Evolutionary conservation across 2,329 filamentous ascomycete genomes (phyloP), one percentile per base, ranked within the genome.

Genomic region (Albophoma yamanashiensis): DNA sequence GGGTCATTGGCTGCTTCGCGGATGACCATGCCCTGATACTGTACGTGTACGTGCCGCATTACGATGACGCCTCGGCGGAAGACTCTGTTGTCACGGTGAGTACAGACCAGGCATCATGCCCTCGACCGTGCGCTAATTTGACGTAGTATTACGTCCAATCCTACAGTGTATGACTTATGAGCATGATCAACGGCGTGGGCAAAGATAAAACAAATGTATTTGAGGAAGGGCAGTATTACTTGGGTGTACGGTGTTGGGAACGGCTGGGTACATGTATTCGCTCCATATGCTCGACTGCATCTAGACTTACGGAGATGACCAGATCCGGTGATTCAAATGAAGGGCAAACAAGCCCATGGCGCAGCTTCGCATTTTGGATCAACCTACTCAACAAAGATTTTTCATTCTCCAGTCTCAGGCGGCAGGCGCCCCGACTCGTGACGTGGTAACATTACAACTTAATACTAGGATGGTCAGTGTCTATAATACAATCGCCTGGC

Each of bases 1-100:
- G 91, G 65, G 93, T 97, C 58, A 94, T 97, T 77, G 94, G 92
- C 60, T 97, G 92, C 70, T 92, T 95, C 72, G 86, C 86, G 45
- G 81, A 94, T 68, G 88, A 90, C 58, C 87, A 92, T 71, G 89
- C 90, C 2, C 73, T 95, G 63, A 91, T 94, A 47, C 76, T 94
- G 34, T 94, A 94, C 69, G 91, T 94, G 3, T 94, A 92, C 67
- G 79, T 94, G 39, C 82, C 87, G 17, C 83, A 86, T 65, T 85
- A 87, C 58, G 89, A 91, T 61, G 86, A 87, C 67, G 80, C 79
- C 3, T 72, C 74, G 2, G 82, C 81, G 1, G 87, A 89, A 31
- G 87, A 91, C 67, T 88, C 87, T 2, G 89, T 92, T 38, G 78
- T 94, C 60, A 93, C 90, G 55, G 89, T 91, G 75, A 73, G 83